Evolutionary conservation across 352 stramenopile genomes (phyloP).

Genomic region (Pythium aphanidermatum): DNA sequence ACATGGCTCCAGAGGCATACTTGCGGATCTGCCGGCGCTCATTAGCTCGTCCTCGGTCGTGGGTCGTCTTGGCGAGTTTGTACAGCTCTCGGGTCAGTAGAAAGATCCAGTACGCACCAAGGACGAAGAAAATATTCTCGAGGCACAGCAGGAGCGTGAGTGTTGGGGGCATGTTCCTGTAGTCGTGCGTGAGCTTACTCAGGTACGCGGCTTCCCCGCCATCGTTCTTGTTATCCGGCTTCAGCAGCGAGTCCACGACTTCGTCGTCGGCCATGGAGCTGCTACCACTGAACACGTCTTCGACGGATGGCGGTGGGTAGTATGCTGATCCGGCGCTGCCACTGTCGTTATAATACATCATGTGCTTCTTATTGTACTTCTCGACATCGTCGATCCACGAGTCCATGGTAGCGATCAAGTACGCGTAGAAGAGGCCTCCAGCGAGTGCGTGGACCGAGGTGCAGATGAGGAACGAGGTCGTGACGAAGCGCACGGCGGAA

Average conservation of each 20-base stretch:
- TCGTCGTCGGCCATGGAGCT: constrained; percentile 11
- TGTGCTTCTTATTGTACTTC: constrained; percentile 10
- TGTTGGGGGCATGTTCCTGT: constrained; percentile 26
- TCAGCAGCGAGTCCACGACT: constrained; percentile 24
- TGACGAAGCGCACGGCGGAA: constrained; percentile 70
- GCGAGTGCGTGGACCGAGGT: constrained; percentile 42
- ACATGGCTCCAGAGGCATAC: constrained; percentile 30
- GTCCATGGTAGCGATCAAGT: constrained; percentile 36
- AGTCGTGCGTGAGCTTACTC: constrained; percentile 50
- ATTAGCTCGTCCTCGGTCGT: constrained; percentile 40
- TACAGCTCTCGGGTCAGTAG: constrained; percentile 49
- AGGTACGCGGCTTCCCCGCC: constrained; percentile 52
- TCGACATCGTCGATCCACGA: constrained; percentile 19
- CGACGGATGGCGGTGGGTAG: constrained; percentile 2
- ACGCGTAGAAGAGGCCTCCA: constrained; percentile 49
- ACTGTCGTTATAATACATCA: constrained; percentile 8
- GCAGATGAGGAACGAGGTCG: constrained; percentile 51
- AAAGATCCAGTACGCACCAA: constrained; percentile 67
- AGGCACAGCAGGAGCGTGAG: constrained; percentile 42
- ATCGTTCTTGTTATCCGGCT: constrained; percentile 39
- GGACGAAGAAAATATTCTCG: constrained; percentile 58
- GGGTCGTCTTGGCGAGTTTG: constrained; percentile 48
- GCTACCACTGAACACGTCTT: constrained; percentile 7
- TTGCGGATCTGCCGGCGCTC: constrained; percentile 47
- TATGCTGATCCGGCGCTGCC: background rate